Conservation (phyloP, 1,284 basidiomycete species). For the Trametes hirsuta region DNA sequence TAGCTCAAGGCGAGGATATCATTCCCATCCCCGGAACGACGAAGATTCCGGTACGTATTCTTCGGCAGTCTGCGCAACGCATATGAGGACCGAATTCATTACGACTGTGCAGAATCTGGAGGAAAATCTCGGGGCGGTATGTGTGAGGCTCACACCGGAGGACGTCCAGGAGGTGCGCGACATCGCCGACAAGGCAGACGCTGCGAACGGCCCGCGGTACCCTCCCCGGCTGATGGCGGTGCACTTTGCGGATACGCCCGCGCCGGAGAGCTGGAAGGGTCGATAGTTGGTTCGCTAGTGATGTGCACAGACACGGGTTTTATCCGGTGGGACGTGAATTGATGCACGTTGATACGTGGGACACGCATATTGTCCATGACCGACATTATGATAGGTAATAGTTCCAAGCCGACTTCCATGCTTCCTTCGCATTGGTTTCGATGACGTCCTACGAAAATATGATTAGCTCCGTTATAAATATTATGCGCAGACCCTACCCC, state of each 20-base stretch:
- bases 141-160: slow-evolving; percentile 36
- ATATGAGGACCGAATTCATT: slow-evolving; percentile 32
- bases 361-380: not conserved
- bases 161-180: slow-evolving; percentile 38
- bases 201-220: slow-evolving; percentile 26
- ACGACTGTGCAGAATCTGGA: slow-evolving; percentile 41
- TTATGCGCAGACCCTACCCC: slow-evolving; percentile 35
- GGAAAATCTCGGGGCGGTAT: slow-evolving; percentile 42
- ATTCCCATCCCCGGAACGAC: slow-evolving; percentile 43
- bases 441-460: slow-evolving; percentile 46
- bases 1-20: slow-evolving; percentile 40
- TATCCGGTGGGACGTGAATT: not conserved
- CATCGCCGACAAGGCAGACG: slow-evolving; percentile 34
- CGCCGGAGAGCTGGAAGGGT: slow-evolving; percentile 8
- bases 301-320: not conserved
- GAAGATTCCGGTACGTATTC: slow-evolving; percentile 19
- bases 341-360: not conserved
- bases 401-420: slow-evolving; percentile 40
- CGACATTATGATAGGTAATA: slow-evolving; percentile 8
- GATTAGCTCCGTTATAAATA: not conserved
- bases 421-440: slow-evolving; percentile 51
- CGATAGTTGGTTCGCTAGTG: not conserved
- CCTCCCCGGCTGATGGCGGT: slow-evolving; percentile 13
- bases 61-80: not conserved
- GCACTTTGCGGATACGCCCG: slow-evolving; percentile 28